Evolutionary conservation across 2,329 filamentous ascomycete species (phyloP), one percentile per base, ranked within the genome.

Genomic region (Dactylellina leptospora): DNA sequence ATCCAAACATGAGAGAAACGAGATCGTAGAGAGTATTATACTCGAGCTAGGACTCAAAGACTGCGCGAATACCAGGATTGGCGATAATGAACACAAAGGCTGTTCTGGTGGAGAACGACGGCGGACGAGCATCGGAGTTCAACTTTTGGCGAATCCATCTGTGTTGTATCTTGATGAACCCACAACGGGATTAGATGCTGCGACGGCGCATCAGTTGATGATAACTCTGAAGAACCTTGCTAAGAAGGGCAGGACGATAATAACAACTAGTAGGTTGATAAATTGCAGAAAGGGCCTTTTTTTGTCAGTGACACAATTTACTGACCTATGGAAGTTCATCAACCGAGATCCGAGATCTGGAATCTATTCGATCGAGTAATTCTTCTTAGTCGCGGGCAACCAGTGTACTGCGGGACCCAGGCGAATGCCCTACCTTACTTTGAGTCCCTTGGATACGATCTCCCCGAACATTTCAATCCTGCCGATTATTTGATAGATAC

Each of bases 51-150:
- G 90, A 0, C 78, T 93, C 40, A 92, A 91, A 78, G 89, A 92
- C 74, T 92, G 90, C 66, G 90, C 90, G 22, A 82, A 91, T 74
- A 93, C 90, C 0, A 82, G 87, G 6, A 90, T 93, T 56, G 90
- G 90, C 0, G 89, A 87, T 75, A 85, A 84, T 62, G 84, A 85
- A 54, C 88, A 91, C 76, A 88, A 90, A 47, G 90, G 90, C 0
- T 92, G 90, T 76, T 92, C 89, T 47, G 90, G 90, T 0, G 90
- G 90, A 2, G 90, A 93, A 78, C 92, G 92, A 81, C 83, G 90
- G 73, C 82, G 90, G 28, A 89, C 88, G 0, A 91, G 88, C 74
- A 90, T 93, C 50, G 90, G 89, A 1, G 89, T 93, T 3, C 90
- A 92, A 79, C 82, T 93, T 62, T 81, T 93, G n/a, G 87, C 88